phyloP scores from a whole-genome alignment of 345 rosid species.

The Citrus glauca region DNA sequence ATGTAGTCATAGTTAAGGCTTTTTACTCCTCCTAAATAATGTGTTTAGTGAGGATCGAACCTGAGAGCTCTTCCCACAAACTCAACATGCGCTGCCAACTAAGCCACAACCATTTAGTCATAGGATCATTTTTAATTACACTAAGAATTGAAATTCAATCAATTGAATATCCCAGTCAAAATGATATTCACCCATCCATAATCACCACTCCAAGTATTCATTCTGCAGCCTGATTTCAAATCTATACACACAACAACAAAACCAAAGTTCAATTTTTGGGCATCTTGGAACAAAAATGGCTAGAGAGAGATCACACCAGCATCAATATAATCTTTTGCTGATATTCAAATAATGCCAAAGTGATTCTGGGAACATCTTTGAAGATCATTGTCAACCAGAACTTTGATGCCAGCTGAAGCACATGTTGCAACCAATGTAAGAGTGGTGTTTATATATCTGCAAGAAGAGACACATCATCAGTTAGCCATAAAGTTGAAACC shows the following conservation, averaged over 20 bases:
- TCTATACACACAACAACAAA: conserved; percentile 9
- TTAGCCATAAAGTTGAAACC: neutral
- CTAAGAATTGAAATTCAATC: neutral
- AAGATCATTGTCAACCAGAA: conserved; percentile 73
- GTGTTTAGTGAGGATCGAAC: too few relatives aligned
- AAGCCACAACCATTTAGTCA: neutral
- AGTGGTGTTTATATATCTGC: conserved; percentile 58
- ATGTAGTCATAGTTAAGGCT: too few relatives aligned
- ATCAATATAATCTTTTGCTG: neutral
- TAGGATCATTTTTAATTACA: neutral
- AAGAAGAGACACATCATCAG: neutral
- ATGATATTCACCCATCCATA: neutral
- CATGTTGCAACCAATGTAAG: conserved; percentile 71
- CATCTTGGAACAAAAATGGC: neutral
- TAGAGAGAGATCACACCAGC: neutral
- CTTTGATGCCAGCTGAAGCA: conserved; percentile 76
- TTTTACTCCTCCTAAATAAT: too few relatives aligned
- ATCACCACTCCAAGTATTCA: neutral
- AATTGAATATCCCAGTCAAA: neutral
- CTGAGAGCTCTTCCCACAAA: too few relatives aligned
- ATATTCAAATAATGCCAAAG: conserved; percentile 15
- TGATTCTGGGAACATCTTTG: conserved; percentile 45
- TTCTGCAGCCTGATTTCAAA: conserved; percentile 13
- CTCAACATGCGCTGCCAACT: too few relatives aligned
- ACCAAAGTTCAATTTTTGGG: neutral